These are phyloP conservation scores for Acacia acuminata DNA, from an alignment of 306 rosid genomes.

Conservation along the genomic window DNA sequence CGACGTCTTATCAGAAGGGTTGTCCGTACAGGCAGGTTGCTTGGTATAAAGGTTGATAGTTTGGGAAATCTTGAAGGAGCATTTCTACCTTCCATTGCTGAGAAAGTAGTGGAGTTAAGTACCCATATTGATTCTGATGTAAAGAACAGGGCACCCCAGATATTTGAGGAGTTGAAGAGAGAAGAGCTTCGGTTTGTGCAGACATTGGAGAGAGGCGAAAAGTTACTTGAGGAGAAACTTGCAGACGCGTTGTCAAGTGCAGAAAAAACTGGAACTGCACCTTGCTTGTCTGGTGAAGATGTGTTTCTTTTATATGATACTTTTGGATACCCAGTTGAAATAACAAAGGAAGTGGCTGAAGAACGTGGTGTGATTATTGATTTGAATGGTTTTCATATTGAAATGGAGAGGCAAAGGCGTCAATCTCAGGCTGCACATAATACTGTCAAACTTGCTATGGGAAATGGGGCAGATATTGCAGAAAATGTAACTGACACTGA, in stretches of 20 bases:
- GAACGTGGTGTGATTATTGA: constrained; percentile 83
- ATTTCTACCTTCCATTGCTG: constrained; percentile 84
- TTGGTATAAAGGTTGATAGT: constrained; percentile 88
- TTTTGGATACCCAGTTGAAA: constrained; percentile 84
- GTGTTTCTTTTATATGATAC: constrained; percentile 96
- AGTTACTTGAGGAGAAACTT: constrained; percentile 82
- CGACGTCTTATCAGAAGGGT: constrained; percentile 93
- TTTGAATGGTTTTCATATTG: constrained; percentile 77
- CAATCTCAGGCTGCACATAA: constrained; percentile 97
- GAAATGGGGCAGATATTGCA: constrained; percentile 61
- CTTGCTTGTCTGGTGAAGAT: constrained; percentile 84
- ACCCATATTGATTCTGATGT: constrained; percentile 65
- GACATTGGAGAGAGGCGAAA: constrained; percentile 91
- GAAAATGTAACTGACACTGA: constrained; percentile 75
- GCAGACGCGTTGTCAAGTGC: constrained; percentile 63
- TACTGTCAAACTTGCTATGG: constrained; percentile 74
- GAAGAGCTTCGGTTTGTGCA: constrained; percentile 96
- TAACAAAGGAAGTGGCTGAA: constrained; percentile 93
- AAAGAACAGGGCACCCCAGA: constrained; percentile 57
- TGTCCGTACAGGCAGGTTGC: constrained; percentile 91
- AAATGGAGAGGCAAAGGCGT: constrained; percentile 95
- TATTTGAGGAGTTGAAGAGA: constrained; percentile 86
- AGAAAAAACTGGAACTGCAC: constrained; percentile 55
- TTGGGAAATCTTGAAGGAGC: constrained; percentile 81
- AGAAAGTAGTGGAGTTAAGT: constrained; percentile 81